A percentile compares a stretch with the other conserved stretches of the same genome.
Evolutionary conservation across 768 basidiomycete genomes (phyloP).

Genomic region (Podaxis carcinomalis): DNA sequence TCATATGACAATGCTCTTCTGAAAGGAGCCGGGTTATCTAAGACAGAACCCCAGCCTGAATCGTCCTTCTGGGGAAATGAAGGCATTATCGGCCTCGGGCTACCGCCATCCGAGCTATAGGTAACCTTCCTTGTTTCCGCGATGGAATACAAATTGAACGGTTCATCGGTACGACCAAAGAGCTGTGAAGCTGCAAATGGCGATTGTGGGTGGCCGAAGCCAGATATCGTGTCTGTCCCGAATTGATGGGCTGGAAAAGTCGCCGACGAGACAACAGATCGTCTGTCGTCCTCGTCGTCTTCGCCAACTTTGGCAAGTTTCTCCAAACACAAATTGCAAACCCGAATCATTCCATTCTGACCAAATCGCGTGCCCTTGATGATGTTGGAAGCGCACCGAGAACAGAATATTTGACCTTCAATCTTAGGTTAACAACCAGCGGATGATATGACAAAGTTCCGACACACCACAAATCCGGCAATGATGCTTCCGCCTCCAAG

Average conservation of each 20-base stretch:
- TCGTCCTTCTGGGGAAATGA: slow-evolving; percentile 35
- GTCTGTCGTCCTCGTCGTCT: slow-evolving; percentile 86
- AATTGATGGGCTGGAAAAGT: slow-evolving; percentile 80
- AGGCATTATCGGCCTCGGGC: slow-evolving; percentile 52
- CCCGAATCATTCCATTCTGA: slow-evolving; percentile 90
- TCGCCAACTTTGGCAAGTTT: slow-evolving; percentile 85
- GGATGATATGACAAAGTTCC: neutral
- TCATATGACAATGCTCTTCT: slow-evolving; percentile 73
- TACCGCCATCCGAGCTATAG: slow-evolving; percentile 51
- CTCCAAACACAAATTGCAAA: slow-evolving; percentile 94
- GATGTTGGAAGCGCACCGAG: slow-evolving; percentile 93
- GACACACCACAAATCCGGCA: slow-evolving; percentile 90
- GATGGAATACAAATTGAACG: slow-evolving; percentile 79
- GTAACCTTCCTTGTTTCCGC: slow-evolving; percentile 63
- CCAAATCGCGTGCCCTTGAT: slow-evolving; percentile 94
- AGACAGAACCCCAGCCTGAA: slow-evolving; percentile 41
- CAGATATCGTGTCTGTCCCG: slow-evolving; percentile 37
- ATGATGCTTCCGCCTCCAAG: slow-evolving; percentile 95
- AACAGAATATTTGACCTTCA: slow-evolving; percentile 94
- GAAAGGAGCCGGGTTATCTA: slow-evolving; percentile 68
- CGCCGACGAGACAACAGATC: slow-evolving; percentile 71
- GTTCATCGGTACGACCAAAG: slow-evolving; percentile 73
- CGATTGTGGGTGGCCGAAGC: slow-evolving; percentile 56
- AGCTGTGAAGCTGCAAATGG: slow-evolving; percentile 87
- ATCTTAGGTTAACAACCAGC: neutral